Evolutionary conservation across 2,329 filamentous ascomycete genomes (phyloP), one percentile per base, ranked within the genome.

Genomic region (Boeremia exigua): DNA sequence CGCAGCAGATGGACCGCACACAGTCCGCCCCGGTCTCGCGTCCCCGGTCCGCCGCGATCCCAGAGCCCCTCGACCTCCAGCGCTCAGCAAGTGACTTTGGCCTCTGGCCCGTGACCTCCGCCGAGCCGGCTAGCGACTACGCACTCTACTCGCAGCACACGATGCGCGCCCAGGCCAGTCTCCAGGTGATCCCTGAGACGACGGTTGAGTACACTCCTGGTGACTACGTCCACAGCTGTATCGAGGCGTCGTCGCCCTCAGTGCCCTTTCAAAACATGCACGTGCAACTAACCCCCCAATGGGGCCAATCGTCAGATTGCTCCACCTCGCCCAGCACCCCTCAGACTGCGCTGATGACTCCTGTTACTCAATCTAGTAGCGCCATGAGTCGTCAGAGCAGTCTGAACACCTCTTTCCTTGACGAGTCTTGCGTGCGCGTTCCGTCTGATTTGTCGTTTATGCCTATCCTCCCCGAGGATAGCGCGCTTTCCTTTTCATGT

Each of bases 321-420:
- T 75, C 71, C 38, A 66, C 62, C 6, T 71, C 74, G 15, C 73
- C 76, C 48, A 72, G 70, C 60, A 76, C 75, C 11, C 69, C 73
- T 37, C 68, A 69, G 38, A 70, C 72, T 61, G 69, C 69, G 59
- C 65, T 74, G 56, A 68, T 74, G 68, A 75, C 75, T 42, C 69
- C 70, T 57, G 66, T 76, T 64, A 74, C 73, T 68, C 65, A 69
- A 39, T 67, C 72, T 45, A 76, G 73, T 70, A 70, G 68, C 52
- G 48, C 51, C 33, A 78, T 81, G 79, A 81, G 78, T 65, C 76
- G 80, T 64, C 72, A 79, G 60, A 72, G 71, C 67, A 81, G 80
- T 68, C 69, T 73, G 63, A 76, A 75, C 65, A 69, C 73, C 39
- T 71, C 71, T 54, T 75, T 79, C 64, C 69, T 71, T 67, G 74